A percentile compares a stretch with the other conserved stretches of the same genome.
Conservation (phyloP, 2,329 filamentous ascomycete species). For the Trichoderma cornu-damae region DNA sequence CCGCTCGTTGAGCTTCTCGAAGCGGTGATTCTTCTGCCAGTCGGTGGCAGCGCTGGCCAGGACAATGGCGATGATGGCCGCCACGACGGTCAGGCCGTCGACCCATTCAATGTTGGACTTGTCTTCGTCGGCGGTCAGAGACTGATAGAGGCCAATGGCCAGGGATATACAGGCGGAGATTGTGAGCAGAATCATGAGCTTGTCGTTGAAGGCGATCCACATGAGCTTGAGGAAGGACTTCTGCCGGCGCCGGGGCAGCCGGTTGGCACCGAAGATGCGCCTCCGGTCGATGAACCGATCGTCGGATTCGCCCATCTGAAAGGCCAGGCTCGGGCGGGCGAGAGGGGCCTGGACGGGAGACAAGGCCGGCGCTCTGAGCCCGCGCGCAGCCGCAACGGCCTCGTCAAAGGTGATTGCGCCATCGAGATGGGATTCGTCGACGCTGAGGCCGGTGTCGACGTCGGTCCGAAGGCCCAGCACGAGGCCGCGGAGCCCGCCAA, state of each 20-base stretch:
- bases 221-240: constrained; percentile 62
- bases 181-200: constrained; percentile 67
- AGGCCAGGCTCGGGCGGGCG: constrained; percentile 26
- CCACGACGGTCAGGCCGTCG: constrained; percentile 73
- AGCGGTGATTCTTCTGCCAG: constrained; percentile 77
- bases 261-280: constrained; percentile 64
- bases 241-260: constrained; percentile 52
- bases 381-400: constrained; percentile 38
- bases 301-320: constrained; percentile 27
- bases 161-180: constrained; percentile 69
- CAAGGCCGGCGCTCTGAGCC: constrained; percentile 28
- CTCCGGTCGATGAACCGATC: constrained; percentile 52
- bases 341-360: constrained; percentile 20
- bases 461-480: constrained; percentile 48
- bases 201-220: constrained; percentile 81
- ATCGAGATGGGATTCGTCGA: constrained; percentile 45
- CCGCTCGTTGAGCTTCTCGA: constrained; percentile 73
- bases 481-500: constrained; percentile 51
- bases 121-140: constrained; percentile 49
- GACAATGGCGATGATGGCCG: constrained; percentile 71
- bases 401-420: constrained; percentile 46
- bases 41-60: constrained; percentile 73
- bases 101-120: constrained; percentile 68
- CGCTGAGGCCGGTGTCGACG: constrained; percentile 42
- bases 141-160: constrained; percentile 69